Evolutionary conservation across 352 stramenopile species (phyloP).

Genomic region (Aphanomyces invadans): DNA sequence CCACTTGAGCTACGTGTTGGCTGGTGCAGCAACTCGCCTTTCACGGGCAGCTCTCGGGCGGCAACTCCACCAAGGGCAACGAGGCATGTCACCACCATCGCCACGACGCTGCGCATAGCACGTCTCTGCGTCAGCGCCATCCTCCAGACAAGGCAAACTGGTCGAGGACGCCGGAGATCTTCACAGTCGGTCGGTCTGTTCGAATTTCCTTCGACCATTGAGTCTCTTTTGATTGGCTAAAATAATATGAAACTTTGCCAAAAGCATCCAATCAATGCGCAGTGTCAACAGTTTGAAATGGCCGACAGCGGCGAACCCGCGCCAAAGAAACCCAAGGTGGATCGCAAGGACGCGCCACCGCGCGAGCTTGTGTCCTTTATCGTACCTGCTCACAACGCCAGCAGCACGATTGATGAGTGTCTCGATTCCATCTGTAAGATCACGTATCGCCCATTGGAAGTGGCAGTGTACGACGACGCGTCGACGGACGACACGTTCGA

Average conservation of each 20-base stretch:
- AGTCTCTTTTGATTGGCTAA: not conserved
- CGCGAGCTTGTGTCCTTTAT: constrained; percentile 14
- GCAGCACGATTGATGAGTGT: constrained; percentile 17
- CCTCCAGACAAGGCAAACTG: too few species aligned
- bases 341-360: not conserved
- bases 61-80: not conserved
- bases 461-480: constrained; percentile 19
- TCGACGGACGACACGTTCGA: constrained; percentile 16
- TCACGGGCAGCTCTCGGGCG: too few species aligned
- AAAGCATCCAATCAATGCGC: not conserved
- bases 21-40: too few species aligned
- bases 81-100: not conserved
- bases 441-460: constrained; percentile 12
- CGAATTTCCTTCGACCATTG: not conserved
- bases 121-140: too few species aligned
- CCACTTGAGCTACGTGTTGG: not conserved
- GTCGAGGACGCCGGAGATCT: too few species aligned
- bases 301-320: not conserved
- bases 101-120: too few species aligned
- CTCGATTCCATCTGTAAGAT: constrained; percentile 14
- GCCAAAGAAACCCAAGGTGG: constrained; percentile 16
- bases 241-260: not conserved
- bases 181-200: constrained; percentile 1
- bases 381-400: constrained; percentile 17
- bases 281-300: constrained; percentile 7